Percentiles rank a stretch among this genome's conserved stretches.
These are phyloP conservation scores for Coleophoma eucalyptorum DNA, from an alignment of 2,329 filamentous ascomycete genomes.

Conservation along the genomic window DNA sequence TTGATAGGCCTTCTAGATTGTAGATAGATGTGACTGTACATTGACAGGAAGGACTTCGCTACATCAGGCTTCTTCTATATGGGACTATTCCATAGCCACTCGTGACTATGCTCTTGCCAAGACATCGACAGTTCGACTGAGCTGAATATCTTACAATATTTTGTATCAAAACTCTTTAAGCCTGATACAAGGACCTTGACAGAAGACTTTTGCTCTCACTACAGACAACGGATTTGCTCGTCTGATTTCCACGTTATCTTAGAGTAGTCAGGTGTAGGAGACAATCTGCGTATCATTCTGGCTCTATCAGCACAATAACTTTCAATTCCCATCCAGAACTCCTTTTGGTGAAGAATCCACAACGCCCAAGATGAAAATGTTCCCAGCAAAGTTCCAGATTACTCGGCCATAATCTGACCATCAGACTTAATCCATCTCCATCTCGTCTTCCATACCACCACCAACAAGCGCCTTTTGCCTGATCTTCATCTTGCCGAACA, in stretches of 20 bases:
- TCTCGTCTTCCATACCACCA: slow-evolving; percentile 34
- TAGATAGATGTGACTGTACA: no score
- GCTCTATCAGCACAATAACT: background rate
- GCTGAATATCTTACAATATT: no score
- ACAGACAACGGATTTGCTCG: no score
- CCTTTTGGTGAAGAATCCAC: background rate
- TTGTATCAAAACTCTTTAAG: no score
- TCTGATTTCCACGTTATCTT: no score
- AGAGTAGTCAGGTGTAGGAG: background rate
- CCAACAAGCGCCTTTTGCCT: slow-evolving; percentile 29
- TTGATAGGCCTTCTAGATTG: background rate
- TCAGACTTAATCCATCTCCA: slow-evolving; percentile 32
- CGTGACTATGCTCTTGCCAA: no score
- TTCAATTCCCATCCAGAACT: background rate
- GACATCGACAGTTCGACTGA: no score
- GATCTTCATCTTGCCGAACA: slow-evolving; percentile 30
- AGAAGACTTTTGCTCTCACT: no score
- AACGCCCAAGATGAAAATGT: background rate
- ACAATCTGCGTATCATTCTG: background rate
- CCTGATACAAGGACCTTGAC: no score
- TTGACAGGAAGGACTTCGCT: no score
- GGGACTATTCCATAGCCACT: no score
- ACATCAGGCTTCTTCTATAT: no score
- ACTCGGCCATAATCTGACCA: background rate
- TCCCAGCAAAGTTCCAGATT: background rate